Evolutionary conservation across 2,329 filamentous ascomycete species (phyloP).

Genomic region (Elsinoe batatas): DNA sequence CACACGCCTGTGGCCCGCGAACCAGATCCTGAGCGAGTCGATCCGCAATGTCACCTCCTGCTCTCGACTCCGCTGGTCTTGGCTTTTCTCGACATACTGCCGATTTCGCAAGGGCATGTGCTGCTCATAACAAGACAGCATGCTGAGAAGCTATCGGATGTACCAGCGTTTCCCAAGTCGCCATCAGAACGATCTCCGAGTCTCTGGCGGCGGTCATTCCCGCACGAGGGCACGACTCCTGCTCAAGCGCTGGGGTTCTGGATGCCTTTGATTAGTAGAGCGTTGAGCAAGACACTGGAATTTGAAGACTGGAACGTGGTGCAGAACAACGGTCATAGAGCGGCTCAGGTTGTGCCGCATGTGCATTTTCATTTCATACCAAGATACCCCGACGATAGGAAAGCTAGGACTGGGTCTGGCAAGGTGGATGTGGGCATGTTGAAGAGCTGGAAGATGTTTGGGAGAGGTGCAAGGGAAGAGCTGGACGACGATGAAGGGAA

Average conservation of each 20-base stretch:
- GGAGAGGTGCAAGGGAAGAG: slow-evolving; percentile 60
- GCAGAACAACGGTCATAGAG: slow-evolving; percentile 83
- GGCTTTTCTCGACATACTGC: slow-evolving; percentile 89
- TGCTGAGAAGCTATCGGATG: slow-evolving; percentile 65
- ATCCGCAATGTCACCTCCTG: slow-evolving; percentile 47
- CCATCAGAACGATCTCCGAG: slow-evolving; percentile 12
- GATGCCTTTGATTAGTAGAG: slow-evolving; percentile 63
- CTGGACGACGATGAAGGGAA: slow-evolving; percentile 65
- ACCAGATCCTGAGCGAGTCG: slow-evolving; percentile 26
- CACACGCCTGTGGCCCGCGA: slow-evolving; percentile 21
- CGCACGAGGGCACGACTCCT: slow-evolving; percentile 5
- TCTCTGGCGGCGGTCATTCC: slow-evolving; percentile 10
- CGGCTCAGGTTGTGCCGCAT: slow-evolving; percentile 86
- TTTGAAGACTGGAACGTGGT: slow-evolving; percentile 89
- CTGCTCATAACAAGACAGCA: slow-evolving; percentile 72
- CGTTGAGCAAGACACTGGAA: slow-evolving; percentile 58
- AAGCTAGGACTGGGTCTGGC: slow-evolving; percentile 44
- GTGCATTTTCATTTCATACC: slow-evolving; percentile 94
- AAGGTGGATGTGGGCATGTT: slow-evolving; percentile 29
- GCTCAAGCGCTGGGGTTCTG: slow-evolving; percentile 33
- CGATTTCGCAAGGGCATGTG: slow-evolving; percentile 72
- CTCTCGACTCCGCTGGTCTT: slow-evolving; percentile 68
- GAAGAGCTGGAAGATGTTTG: slow-evolving; percentile 75
- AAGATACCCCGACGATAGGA: slow-evolving; percentile 47
- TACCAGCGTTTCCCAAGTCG: slow-evolving; percentile 28